Percentiles rank a stretch among this genome's conserved stretches.
These are phyloP conservation scores for Plasmodium fragile DNA, from an alignment of 169 alveolate genomes.

Conservation along the genomic window DNA sequence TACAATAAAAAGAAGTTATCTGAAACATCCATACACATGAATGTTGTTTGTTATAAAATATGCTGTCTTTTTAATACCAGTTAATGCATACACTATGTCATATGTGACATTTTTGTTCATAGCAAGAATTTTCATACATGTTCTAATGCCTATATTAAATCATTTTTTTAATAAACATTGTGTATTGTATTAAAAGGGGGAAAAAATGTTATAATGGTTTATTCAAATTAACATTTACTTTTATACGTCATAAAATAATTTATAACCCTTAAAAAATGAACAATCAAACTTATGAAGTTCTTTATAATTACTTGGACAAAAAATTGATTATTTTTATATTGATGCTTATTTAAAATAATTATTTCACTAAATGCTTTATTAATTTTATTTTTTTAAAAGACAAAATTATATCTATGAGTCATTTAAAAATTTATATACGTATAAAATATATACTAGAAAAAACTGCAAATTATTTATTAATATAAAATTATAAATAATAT, in stretches of 20 bases:
- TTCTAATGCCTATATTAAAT: not conserved
- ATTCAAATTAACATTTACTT: not conserved
- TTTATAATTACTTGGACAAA: not conserved
- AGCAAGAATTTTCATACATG: not conserved
- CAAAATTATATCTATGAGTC: not conserved
- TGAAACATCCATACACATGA: not conserved
- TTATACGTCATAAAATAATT: not conserved
- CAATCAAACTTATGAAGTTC: not conserved
- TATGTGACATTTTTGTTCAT: not conserved
- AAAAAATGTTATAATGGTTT: not conserved
- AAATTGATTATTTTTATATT: not conserved
- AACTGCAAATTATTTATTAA: not conserved
- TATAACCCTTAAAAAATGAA: not conserved
- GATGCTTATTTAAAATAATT: not conserved
- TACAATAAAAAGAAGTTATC: not conserved
- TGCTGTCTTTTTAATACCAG: not conserved
- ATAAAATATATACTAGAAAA: not conserved
- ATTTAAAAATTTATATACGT: not conserved
- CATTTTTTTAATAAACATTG: not conserved
- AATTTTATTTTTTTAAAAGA: not conserved
- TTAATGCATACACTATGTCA: not conserved
- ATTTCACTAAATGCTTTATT: not conserved
- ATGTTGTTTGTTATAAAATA: not conserved
- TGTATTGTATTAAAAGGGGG: not conserved
- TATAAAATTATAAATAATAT: not conserved